Evolutionary conservation across 169 alveolate genomes (phyloP), one percentile per base, ranked within the genome.

Genomic region (Fabrea salina): DNA sequence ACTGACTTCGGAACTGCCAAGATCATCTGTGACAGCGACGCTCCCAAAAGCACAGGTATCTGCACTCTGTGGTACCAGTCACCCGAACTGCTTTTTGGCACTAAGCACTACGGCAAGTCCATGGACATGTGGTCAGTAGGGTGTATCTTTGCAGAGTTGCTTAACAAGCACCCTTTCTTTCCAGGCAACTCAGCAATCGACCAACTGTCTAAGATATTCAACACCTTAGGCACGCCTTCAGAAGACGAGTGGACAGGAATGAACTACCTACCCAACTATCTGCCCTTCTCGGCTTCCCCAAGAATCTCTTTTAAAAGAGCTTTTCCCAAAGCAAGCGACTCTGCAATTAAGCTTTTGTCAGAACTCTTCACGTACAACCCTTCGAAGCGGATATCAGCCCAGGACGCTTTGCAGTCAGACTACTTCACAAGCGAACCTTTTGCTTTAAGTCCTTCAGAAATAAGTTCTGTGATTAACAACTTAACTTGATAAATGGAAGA

Each of bases 11-110:
- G 99, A 5, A 88, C 96, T 92, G 80, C 91, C 1, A 57, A 88
- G 39, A 53, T 86, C 19, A 37, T 80, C 8, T 54, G 88, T 53
- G 86, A 89, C 22, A 95, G 96, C 8, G 90, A 93, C 5, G 89
- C 87, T 75, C 95, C 98, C 51, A 90, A 95, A 72, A 98, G 99
- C 27, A 96, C 96, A 74, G 98, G 96, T 66, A 98, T 98, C 7
- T 97, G 97, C 16, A 97, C 99, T 19, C 94, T 97, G 44, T 98
- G 99, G 99, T 98, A 97, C 82, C 83, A 99, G 49, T 98, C 99
- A 16, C 99, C 99, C 37, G 99, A 98, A 84, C 92, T 97, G 13
- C 90, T 98, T 70, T 91, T 97, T 74, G 99, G 99, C 0, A 93
- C 94, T 75, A 91, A 92, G 75, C 86, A 92, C 76, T 98, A 98